Evolutionary conservation across 192 early-diverging fungal genomes (phyloP).

Genomic region (Chytriomyces confervae): DNA sequence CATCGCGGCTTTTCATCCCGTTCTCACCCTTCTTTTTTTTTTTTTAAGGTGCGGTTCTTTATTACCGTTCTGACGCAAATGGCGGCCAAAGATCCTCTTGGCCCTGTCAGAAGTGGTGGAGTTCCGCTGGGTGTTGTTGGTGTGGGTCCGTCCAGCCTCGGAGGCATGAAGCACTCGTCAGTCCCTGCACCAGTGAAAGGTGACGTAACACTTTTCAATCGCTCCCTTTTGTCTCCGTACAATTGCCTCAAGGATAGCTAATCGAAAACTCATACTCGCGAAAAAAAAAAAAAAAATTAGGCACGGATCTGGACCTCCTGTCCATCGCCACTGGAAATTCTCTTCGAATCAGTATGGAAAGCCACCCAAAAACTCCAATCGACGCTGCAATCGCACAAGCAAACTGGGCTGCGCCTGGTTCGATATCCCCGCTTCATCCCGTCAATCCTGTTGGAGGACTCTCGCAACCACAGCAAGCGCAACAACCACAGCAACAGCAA

Average conservation of each 20-base stretch:
- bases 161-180: conserved; percentile 9
- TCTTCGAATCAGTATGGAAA: conserved; percentile 10
- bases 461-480: background rate
- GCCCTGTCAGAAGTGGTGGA: background rate
- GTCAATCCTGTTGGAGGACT: background rate
- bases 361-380: conserved; percentile 50
- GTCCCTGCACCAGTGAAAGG: conserved; percentile 14
- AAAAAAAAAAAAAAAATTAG: background rate
- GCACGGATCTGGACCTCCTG: conserved; percentile 19
- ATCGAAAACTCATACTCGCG: background rate
- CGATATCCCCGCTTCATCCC: background rate
- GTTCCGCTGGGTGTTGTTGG: background rate
- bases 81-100: conserved; percentile 79
- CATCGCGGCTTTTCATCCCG: too few relatives aligned
- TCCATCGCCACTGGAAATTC: conserved; percentile 30
- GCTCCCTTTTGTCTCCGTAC: conserved; percentile 8
- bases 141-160: too few relatives aligned
- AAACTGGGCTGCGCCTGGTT: conserved; percentile 45
- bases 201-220: background rate
- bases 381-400: conserved; percentile 52
- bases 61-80: conserved; percentile 92
- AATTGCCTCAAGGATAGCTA: background rate
- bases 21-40: too few relatives aligned
- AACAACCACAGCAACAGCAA: conserved; percentile 1
- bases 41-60: conserved; percentile 70